Evolutionary conservation across 495 filamentous ascomycete species (phyloP), one percentile per base, ranked within the genome.

Genomic region (Physcia stellaris): DNA sequence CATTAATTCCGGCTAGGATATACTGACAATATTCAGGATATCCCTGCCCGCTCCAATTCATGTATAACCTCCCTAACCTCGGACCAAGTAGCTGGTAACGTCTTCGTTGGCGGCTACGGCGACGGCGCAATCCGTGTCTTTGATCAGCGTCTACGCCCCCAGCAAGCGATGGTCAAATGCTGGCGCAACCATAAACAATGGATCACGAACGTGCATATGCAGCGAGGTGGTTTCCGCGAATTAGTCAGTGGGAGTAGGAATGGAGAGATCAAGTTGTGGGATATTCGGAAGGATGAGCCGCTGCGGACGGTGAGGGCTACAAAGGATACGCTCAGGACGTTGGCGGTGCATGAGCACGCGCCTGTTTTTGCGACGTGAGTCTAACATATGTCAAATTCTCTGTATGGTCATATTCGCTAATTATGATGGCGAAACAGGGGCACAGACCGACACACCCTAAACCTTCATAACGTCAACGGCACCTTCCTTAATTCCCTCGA

Each of bases 71-170:
- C 84, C 22, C 61, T 99, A 47, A 95, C 92, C 4, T 93, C 87
- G 2, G 90, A 99, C 54, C 88, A 95, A 62, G 88, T 96, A 46
- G 90, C 87, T 28, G 92, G 92, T 40, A 84, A 93, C 48, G 76
- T 95, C 40, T 94, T 99, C 54, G 77, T 90, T 17, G 90, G 88
- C 17, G 90, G 92, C 9, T 99, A 96, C 41, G 90, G 92, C 2
- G 90, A 99, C 50, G 90, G 90, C n/a, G 86, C 86, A 10, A 77
- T 99, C 20, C 70, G 90, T 31, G 84, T 94, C 18, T 99, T 95
- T 50, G 90, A 99, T 56, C 82, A 86, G 41, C 80, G 90, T 4
- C 57, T 81, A 22, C 74, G 75, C 42, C 79, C 86, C 4, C 77
- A 80, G 28, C 79, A 85, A 24, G 76, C 78, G 23, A 94, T 94